Percentiles rank a stretch among this genome's conserved stretches.
These are phyloP conservation scores for Eucalyptus curtisii DNA, from an alignment of 345 rosid species.

Conservation along the genomic window DNA sequence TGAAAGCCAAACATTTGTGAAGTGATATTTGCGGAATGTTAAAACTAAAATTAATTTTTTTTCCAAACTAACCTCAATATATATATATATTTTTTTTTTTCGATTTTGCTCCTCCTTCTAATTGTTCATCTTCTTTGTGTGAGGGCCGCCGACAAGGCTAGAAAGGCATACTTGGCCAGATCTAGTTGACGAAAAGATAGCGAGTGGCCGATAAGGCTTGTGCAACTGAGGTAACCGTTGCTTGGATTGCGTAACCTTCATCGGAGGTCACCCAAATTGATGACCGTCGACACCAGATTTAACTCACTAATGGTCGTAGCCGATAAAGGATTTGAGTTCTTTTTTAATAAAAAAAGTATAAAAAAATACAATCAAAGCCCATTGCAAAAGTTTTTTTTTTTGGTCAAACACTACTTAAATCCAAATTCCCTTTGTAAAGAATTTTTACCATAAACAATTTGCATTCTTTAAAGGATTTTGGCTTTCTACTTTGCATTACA, in stretches of 20 bases:
- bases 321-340: accelerated
- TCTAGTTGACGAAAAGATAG: accelerated
- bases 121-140: accelerated
- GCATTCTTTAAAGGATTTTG: no score
- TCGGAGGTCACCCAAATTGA: accelerated
- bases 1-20: no score
- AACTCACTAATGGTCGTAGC: accelerated
- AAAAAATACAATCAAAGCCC: no score
- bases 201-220: accelerated
- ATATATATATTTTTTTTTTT: no score
- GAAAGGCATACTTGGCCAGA: accelerated
- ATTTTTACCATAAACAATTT: no score
- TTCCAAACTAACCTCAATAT: no score
- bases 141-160: accelerated
- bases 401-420: no score
- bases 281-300: accelerated
- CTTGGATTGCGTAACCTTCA: accelerated
- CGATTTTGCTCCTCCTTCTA: no score
- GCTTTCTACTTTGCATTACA: accelerated
- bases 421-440: no score
- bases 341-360: no score
- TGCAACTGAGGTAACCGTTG: accelerated
- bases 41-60: accelerated
- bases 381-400: no score
- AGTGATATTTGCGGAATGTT: no score